A percentile compares a stretch with the other conserved stretches of the same genome.
Conservation (phyloP, 768 basidiomycete species). For the Lyophyllum atratum region DNA sequence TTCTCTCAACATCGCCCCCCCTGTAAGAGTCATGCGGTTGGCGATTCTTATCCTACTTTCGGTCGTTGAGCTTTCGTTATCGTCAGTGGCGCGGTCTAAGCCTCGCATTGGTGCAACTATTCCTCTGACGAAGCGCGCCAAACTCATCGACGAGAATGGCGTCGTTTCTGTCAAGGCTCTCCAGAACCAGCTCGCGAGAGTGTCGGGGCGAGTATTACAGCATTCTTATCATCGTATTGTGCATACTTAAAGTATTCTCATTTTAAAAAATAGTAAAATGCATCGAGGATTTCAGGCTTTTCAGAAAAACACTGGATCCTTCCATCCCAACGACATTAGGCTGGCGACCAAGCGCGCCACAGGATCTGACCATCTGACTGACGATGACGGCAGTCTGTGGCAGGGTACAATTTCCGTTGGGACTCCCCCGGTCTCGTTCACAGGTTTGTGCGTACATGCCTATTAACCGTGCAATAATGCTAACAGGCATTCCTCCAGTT, state of each 20-base stretch:
- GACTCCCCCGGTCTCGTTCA: slow-evolving; percentile 43
- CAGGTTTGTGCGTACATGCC: slow-evolving; percentile 28
- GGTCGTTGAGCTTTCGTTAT: slow-evolving; percentile 5
- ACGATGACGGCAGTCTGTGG: slow-evolving; percentile 44
- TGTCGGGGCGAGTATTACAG: slow-evolving; percentile 18
- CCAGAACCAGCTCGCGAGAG: slow-evolving; percentile 21
- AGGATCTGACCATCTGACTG: slow-evolving; percentile 32
- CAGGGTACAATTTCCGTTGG: slow-evolving; percentile 48
- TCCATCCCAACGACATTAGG: slow-evolving; percentile 31
- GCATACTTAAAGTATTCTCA: no score
- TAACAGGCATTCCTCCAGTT: slow-evolving; percentile 27
- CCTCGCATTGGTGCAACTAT: slow-evolving; percentile 19
- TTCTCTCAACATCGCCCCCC: background rate
- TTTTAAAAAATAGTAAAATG: slow-evolving; percentile 49
- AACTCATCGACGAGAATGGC: slow-evolving; percentile 23
- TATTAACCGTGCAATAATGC: background rate
- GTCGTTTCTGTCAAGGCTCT: slow-evolving; percentile 24
- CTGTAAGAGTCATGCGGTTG: slow-evolving; percentile 5
- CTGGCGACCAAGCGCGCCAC: slow-evolving; percentile 27
- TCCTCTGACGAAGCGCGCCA: slow-evolving; percentile 28
- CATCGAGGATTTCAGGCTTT: slow-evolving; percentile 42
- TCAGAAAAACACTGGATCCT: slow-evolving; percentile 43
- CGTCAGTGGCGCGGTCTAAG: slow-evolving; percentile 11
- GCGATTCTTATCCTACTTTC: slow-evolving; percentile 7
- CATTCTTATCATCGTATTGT: background rate